Evolutionary conservation across 2,329 filamentous ascomycete species (phyloP), one percentile per base, ranked within the genome.

Genomic region (Exophiala dermatitidis): DNA sequence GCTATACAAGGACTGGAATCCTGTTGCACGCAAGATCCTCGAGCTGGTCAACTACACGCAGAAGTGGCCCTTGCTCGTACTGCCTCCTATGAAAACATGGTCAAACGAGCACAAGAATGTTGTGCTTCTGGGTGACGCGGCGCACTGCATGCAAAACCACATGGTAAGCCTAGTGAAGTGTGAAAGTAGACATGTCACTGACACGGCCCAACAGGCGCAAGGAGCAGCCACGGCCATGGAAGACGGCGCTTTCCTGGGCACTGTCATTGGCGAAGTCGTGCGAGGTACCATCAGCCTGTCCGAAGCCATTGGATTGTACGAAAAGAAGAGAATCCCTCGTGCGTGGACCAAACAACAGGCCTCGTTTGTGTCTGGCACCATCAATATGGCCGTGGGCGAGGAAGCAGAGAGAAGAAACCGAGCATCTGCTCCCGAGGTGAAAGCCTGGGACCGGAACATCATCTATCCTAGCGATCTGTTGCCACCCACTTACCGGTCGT

Each of bases 221-320:
- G 71, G 72, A 5, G 71, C 71, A 10, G 71, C 71, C n/a, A 74
- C 69, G 5, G 66, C 67, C 1, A 73, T 74, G 68, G 71, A 74
- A 61, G 71, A 74, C 61, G 72, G 70, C 6, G 67, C 67, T 2
- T 72, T 72, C 53, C 65, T 74, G 0, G 72, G 65, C 3, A 59
- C 65, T 8, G 69, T 69, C 50, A 61, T 74, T 28, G 62, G 59
- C 3, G 62, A 65, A 36, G 71, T 72, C 3, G 60, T 71, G 1
- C 50, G 65, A 26, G 68, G 68, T 12, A 61, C 60, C 8, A 53
- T 74, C 3, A 62, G 51, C 12, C 54, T 73, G 3, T 33, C 58
- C 4, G 66, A 71, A 31, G 72, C 70, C 3, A 59, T 73, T 30
- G 38, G 56, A 3, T 59, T 73, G 5, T 73, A 73, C 50, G 72